These are phyloP conservation scores for Aspergillus bombycis DNA, from an alignment of 2,329 filamentous ascomycete genomes.

Conservation along the genomic window DNA sequence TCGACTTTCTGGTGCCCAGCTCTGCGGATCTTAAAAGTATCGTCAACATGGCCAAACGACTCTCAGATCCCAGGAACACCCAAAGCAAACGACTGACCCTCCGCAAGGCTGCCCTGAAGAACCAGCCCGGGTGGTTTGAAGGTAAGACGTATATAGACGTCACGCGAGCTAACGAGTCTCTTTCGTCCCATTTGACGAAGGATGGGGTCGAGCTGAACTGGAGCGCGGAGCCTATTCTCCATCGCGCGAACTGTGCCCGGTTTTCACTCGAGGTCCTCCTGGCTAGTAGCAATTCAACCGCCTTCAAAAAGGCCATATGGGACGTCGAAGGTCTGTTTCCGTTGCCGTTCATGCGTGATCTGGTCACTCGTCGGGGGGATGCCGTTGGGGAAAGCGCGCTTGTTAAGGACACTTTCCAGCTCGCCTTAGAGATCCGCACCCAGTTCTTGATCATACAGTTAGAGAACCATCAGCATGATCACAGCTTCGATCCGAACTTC, in stretches of 20 bases:
- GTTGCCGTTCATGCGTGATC: constrained; percentile 36
- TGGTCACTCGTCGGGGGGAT: constrained; percentile 21
- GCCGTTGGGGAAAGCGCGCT: constrained; percentile 45
- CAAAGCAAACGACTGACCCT: constrained; percentile 33
- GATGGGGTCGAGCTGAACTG: constrained; percentile 26
- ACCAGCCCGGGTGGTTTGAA: constrained; percentile 32
- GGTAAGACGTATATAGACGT: constrained; percentile 41
- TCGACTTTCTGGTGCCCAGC: constrained; percentile 41
- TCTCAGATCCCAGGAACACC: constrained; percentile 33
- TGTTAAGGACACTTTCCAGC: constrained; percentile 46
- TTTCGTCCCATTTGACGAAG: constrained; percentile 31
- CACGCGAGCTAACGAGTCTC: constrained; percentile 30
- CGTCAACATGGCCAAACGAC: constrained; percentile 31
- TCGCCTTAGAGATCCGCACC: constrained; percentile 59
- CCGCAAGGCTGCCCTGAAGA: constrained; percentile 26
- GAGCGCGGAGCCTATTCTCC: constrained; percentile 42
- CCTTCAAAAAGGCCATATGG: constrained; percentile 26
- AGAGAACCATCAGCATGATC: constrained; percentile 32
- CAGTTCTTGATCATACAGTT: constrained; percentile 56
- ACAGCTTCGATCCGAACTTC: constrained; percentile 43
- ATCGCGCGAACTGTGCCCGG: constrained; percentile 47
- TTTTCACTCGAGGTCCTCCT: constrained; percentile 46
- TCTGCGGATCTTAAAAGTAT: constrained; percentile 31
- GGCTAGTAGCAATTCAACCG: constrained; percentile 25
- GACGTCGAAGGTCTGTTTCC: constrained; percentile 40